phyloP scores from a whole-genome alignment of 108 stramenopile genomes.

The Skeletonema marinoi region DNA sequence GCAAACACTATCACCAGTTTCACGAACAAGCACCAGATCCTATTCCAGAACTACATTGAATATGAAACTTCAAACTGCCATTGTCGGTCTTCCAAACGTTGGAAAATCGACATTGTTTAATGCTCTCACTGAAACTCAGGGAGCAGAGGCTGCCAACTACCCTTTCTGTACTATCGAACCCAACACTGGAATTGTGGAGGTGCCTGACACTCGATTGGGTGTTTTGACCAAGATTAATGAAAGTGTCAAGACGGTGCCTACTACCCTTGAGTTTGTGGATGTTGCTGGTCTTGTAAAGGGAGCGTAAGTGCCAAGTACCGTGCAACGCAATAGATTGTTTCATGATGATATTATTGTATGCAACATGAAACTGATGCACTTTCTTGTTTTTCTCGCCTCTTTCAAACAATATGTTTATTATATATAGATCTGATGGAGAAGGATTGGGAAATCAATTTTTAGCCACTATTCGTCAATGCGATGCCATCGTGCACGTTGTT shows the following conservation, averaged over 20 bases:
- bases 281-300: slow-evolving; percentile 99
- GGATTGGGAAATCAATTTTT: slow-evolving; percentile 99
- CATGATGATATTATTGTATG: neutral
- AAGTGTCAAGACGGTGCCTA: slow-evolving; percentile 87
- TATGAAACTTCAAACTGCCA: slow-evolving; percentile 93
- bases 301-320: slow-evolving; percentile 46
- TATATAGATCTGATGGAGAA: slow-evolving; percentile 75
- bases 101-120: slow-evolving; percentile 98
- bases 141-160: slow-evolving; percentile 88
- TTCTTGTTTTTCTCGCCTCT: no score
- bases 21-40: slow-evolving; percentile 1
- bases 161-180: slow-evolving; percentile 95
- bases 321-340: neutral
- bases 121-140: slow-evolving; percentile 93
- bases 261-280: slow-evolving; percentile 97
- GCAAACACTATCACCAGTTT: slow-evolving; percentile 12
- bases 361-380: no score
- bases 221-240: slow-evolving; percentile 82
- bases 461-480: slow-evolving; percentile 94
- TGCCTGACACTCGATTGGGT: slow-evolving; percentile 87
- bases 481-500: slow-evolving; percentile 75
- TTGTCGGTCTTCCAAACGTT: slow-evolving; percentile 98
- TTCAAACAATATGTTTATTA: neutral
- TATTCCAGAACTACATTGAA: slow-evolving; percentile 46
- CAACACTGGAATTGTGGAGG: slow-evolving; percentile 94